Percentiles rank a stretch among this genome's conserved stretches.
These are phyloP conservation scores for Straminergon stramineum DNA, from an alignment of 225 moss, liverwort and hornwort species.

Conservation along the genomic window DNA sequence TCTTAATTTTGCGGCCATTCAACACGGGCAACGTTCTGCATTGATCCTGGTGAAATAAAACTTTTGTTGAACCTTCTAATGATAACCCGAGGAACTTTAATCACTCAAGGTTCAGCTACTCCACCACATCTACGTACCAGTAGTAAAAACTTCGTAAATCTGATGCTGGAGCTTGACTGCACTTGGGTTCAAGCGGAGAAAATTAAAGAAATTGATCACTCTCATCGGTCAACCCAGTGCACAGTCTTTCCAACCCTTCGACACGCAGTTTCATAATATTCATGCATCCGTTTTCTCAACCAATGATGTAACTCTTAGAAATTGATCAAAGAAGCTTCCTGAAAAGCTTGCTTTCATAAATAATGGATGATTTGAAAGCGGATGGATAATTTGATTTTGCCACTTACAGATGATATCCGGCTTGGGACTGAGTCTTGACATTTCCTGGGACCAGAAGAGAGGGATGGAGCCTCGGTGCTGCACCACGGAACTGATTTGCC, in stretches of 20 bases:
- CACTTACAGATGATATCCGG: slow-evolving; percentile 85
- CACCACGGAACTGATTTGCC: slow-evolving; percentile 92
- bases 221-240: not conserved
- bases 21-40: no score
- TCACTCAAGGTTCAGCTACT: no score
- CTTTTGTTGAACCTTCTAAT: no score
- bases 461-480: slow-evolving; percentile 96
- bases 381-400: no score
- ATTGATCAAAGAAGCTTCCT: not conserved
- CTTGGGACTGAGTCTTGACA: slow-evolving; percentile 84
- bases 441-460: slow-evolving; percentile 97
- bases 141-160: no score
- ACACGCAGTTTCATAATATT: not conserved
- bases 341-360: not conserved
- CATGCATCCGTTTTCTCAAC: not conserved
- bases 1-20: not conserved
- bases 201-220: no score
- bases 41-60: no score
- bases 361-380: not conserved
- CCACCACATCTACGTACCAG: no score
- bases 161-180: no score
- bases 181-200: no score
- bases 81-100: no score
- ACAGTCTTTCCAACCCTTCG: not conserved
- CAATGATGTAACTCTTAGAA: not conserved